phyloP scores from a whole-genome alignment of 2,329 filamentous ascomycete species.

The Fusarium sp. region DNA sequence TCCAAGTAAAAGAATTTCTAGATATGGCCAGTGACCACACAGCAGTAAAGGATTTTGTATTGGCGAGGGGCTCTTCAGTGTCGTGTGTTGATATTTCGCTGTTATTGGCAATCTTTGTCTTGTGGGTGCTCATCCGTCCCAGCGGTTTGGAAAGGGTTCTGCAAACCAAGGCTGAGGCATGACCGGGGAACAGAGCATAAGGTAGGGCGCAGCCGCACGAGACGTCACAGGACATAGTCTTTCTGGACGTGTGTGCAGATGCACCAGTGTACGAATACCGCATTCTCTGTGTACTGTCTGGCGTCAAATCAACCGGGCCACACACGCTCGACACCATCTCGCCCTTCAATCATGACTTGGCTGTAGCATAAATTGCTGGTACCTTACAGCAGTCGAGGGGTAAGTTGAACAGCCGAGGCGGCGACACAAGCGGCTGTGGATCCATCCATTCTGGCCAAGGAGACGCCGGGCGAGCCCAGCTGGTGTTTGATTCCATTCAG shows the following conservation, averaged over 20 bases:
- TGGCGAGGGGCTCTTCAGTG: conserved; percentile 9
- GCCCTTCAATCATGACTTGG: conserved; percentile 5
- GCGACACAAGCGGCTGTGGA: conserved; percentile 26
- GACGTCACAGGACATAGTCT: not conserved
- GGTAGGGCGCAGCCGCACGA: conserved; percentile 1
- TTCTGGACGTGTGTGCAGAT: not conserved
- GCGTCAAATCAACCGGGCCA: not conserved
- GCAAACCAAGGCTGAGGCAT: conserved; percentile 26
- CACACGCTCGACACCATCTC: conserved; percentile 9
- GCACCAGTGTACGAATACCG: not conserved
- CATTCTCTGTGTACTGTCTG: not conserved
- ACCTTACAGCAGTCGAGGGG: conserved; percentile 38
- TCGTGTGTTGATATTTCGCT: conserved; percentile 10
- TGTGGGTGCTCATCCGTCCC: conserved; percentile 29
- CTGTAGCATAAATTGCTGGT: conserved; percentile 25
- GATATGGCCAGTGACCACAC: not conserved
- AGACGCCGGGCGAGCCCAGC: conserved; percentile 24
- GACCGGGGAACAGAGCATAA: conserved; percentile 3
- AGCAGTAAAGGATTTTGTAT: not conserved
- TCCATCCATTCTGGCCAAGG: conserved; percentile 17
- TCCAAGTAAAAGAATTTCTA: not conserved
- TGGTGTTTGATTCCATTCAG: conserved; percentile 6
- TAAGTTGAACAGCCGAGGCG: conserved; percentile 23
- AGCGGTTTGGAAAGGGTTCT: conserved; percentile 33
- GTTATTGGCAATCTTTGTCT: not conserved